A percentile compares a stretch with the other conserved stretches of the same genome.
Conservation (phyloP, 495 filamentous ascomycete genomes). For the Daldinia caldariorum region DNA sequence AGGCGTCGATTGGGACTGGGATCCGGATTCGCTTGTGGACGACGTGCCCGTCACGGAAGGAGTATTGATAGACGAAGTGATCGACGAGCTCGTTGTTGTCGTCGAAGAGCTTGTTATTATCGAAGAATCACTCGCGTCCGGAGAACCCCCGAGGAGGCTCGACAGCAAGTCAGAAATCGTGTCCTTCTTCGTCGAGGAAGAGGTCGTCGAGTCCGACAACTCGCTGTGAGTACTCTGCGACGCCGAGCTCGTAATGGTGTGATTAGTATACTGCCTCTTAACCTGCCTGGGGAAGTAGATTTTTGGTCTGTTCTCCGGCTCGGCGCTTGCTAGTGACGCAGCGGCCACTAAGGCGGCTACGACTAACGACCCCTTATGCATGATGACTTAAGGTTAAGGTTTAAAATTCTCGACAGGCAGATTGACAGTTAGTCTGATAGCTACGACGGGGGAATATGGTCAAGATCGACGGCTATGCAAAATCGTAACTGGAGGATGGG, state of each 20-base stretch:
- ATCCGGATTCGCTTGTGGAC: slow-evolving; percentile 23
- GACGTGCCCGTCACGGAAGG: slow-evolving; percentile 16
- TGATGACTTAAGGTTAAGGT: slow-evolving; percentile 47
- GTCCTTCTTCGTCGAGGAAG: slow-evolving; percentile 48
- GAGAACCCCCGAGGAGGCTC: slow-evolving; percentile 29
- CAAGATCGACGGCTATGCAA: slow-evolving; percentile 36
- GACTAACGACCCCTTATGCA: slow-evolving; percentile 61
- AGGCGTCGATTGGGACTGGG: slow-evolving; percentile 16
- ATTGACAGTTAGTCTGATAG: slow-evolving; percentile 30
- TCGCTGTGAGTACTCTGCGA: slow-evolving; percentile 40
- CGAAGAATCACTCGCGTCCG: slow-evolving; percentile 26
- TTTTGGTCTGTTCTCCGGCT: slow-evolving; percentile 57
- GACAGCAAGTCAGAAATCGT: slow-evolving; percentile 45
- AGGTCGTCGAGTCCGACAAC: slow-evolving; percentile 24
- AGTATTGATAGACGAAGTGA: slow-evolving; percentile 14
- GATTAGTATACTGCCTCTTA: slow-evolving; percentile 64
- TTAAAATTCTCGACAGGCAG: slow-evolving; percentile 30
- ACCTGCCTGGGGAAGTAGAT: slow-evolving; percentile 70
- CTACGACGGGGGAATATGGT: slow-evolving; percentile 24
- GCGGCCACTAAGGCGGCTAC: slow-evolving; percentile 63
- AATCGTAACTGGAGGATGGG: slow-evolving; percentile 45
- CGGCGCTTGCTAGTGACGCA: slow-evolving; percentile 59
- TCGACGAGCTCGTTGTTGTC: neutral
- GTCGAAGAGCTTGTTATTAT: slow-evolving; percentile 12
- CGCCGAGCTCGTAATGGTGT: slow-evolving; percentile 54